phyloP scores from a whole-genome alignment of 2,329 filamentous ascomycete species.

The Neopestalotiopsis sp. region DNA sequence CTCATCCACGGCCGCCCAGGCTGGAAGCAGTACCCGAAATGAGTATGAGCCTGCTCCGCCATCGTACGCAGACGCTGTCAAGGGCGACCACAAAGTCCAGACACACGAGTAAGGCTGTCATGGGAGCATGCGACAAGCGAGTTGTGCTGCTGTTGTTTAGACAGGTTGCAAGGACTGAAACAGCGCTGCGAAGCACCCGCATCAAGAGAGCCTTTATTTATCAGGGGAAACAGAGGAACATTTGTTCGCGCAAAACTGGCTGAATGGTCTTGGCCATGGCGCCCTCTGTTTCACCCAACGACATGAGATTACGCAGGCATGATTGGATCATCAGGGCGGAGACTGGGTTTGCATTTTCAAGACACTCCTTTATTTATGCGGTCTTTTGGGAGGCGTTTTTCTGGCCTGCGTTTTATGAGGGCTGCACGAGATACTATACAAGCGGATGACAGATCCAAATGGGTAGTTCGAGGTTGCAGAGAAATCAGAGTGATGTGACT shows the following conservation, averaged over 20 bases:
- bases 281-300: not conserved
- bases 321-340: not conserved
- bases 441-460: not conserved
- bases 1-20: constrained; percentile 42
- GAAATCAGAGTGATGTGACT: not conserved
- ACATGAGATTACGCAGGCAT: not conserved
- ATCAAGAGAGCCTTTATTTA: not conserved
- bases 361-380: not conserved
- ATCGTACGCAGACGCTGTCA: constrained; percentile 88
- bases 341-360: not conserved
- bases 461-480: not conserved
- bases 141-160: not conserved
- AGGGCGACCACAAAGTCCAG: constrained; percentile 92
- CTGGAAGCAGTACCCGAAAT: constrained; percentile 50
- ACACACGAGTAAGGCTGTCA: constrained; percentile 53
- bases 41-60: constrained; percentile 64
- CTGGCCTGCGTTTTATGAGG: not conserved
- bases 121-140: not conserved
- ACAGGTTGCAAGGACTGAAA: not conserved
- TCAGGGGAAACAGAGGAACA: not conserved
- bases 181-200: not conserved
- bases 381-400: not conserved
- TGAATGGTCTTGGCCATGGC: not conserved
- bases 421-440: not conserved
- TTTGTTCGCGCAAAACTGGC: not conserved